Conservation (phyloP, 768 basidiomycete species). For the Serendipita sp. region DNA sequence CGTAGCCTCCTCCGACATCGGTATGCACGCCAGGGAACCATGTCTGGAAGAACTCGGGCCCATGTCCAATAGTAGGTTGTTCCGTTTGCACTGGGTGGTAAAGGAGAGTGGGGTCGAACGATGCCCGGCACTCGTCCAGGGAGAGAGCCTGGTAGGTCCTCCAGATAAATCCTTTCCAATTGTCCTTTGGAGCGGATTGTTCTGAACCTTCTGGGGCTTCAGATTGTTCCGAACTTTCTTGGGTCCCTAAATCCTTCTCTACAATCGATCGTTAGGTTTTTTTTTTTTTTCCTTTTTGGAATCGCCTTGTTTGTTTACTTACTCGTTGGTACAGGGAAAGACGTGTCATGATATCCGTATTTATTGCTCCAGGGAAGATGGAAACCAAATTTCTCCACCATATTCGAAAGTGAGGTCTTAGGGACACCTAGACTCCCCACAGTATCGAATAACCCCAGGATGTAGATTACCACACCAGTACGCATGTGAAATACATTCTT, state of each 20-base stretch:
- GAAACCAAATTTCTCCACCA: neutral
- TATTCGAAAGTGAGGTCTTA: neutral
- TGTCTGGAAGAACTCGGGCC: conserved; percentile 7
- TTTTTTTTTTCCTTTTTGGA: too few relatives aligned
- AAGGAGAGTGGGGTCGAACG: conserved; percentile 16
- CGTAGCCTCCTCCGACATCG: conserved; percentile 13
- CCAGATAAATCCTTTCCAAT: conserved; percentile 6
- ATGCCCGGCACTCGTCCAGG: conserved; percentile 15
- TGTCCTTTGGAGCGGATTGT: neutral
- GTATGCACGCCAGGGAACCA: conserved; percentile 18
- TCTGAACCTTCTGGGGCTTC: too few relatives aligned
- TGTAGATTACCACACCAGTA: neutral
- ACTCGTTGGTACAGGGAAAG: neutral
- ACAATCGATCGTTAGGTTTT: too few relatives aligned
- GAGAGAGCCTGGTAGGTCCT: conserved; percentile 16
- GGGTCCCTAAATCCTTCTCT: too few relatives aligned
- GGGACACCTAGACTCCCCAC: conserved; percentile 10
- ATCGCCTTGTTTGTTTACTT: neutral
- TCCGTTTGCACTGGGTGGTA: conserved; percentile 13
- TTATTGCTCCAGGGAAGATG: neutral
- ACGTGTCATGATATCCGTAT: neutral
- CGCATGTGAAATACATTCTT: neutral
- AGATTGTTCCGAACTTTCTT: too few relatives aligned
- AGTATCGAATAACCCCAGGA: conserved; percentile 15
- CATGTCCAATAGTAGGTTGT: neutral